Evolutionary conservation across 352 stramenopile species (phyloP).

Genomic region (Phytophthora pisi): DNA sequence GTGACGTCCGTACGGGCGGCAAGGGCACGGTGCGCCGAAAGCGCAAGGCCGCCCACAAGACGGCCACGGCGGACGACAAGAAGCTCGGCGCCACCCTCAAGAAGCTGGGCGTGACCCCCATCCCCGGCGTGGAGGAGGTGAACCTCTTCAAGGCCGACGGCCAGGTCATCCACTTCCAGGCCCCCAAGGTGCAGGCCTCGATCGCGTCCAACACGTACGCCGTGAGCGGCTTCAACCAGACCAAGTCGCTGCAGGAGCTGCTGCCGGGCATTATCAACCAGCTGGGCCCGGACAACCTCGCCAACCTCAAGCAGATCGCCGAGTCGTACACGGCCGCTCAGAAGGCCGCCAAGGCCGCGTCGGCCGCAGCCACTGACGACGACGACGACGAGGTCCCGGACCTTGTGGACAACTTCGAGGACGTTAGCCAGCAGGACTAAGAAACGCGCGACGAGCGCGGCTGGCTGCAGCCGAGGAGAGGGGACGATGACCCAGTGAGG

Average conservation of each 20-base stretch:
- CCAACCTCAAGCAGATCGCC: constrained; percentile 95
- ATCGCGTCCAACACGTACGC: constrained; percentile 99
- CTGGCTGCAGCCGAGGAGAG: constrained; percentile 16
- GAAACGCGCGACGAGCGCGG: constrained; percentile 19
- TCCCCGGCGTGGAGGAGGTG: constrained; percentile 98
- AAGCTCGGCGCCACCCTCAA: constrained; percentile 98
- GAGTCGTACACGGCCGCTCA: constrained; percentile 86
- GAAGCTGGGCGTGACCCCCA: constrained; percentile 98
- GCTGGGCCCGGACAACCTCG: constrained; percentile 97
- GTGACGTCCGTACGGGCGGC: constrained; percentile 93
- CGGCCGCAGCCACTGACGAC: constrained; percentile 59
- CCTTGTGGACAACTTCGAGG: constrained; percentile 99
- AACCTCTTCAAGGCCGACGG: constrained; percentile 99
- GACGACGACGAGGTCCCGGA: constrained; percentile 97
- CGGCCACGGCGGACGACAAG: constrained; percentile 95
- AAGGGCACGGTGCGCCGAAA: constrained; percentile 97
- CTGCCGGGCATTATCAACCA: constrained; percentile 99
- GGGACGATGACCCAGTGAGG: neutral
- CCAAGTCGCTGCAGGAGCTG: constrained; percentile 97
- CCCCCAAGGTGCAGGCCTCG: constrained; percentile 98
- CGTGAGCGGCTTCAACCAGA: constrained; percentile 94
- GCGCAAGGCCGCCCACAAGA: constrained; percentile 95
- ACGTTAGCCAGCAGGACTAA: constrained; percentile 94
- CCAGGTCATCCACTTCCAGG: constrained; percentile 98
- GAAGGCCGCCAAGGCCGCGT: constrained; percentile 76